These are phyloP conservation scores for Brettanomyces bruxellensis DNA, from an alignment of 805 yeast genomes.

Conservation along the genomic window DNA sequence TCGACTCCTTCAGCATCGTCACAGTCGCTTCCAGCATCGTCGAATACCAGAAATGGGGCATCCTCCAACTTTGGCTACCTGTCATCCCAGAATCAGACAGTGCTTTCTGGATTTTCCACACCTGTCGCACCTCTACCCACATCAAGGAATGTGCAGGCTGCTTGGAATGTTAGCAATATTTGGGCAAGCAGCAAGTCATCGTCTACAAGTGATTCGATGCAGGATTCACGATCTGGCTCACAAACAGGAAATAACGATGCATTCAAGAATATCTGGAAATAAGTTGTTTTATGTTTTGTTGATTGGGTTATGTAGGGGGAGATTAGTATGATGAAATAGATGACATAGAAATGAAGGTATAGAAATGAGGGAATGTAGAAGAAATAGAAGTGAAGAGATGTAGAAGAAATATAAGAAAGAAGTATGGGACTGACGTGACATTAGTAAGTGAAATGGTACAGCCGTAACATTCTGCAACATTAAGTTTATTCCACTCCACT, in stretches of 20 bases:
- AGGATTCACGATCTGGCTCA: slow-evolving; percentile 1
- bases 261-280: slow-evolving; percentile 26
- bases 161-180: slow-evolving; percentile 5
- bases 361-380: too few relatives aligned
- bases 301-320: too few relatives aligned
- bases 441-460: too few relatives aligned
- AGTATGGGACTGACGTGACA: too few relatives aligned
- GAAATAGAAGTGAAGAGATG: too few relatives aligned
- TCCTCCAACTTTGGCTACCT: background rate
- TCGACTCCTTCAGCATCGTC: slow-evolving; percentile 42
- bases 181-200: slow-evolving; percentile 7
- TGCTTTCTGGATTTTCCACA: slow-evolving; percentile 1
- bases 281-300: too few relatives aligned
- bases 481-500: too few relatives aligned
- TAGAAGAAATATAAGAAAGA: too few relatives aligned
- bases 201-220: too few relatives aligned
- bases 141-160: background rate
- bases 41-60: background rate
- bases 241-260: slow-evolving; percentile 16
- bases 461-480: too few relatives aligned
- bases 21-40: background rate
- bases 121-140: background rate
- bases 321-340: background rate
- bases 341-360: too few relatives aligned
- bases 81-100: background rate